Evolutionary conservation across 805 yeast species (phyloP), one percentile per base, ranked within the genome.

Genomic region (Ogataea ganodermae): DNA sequence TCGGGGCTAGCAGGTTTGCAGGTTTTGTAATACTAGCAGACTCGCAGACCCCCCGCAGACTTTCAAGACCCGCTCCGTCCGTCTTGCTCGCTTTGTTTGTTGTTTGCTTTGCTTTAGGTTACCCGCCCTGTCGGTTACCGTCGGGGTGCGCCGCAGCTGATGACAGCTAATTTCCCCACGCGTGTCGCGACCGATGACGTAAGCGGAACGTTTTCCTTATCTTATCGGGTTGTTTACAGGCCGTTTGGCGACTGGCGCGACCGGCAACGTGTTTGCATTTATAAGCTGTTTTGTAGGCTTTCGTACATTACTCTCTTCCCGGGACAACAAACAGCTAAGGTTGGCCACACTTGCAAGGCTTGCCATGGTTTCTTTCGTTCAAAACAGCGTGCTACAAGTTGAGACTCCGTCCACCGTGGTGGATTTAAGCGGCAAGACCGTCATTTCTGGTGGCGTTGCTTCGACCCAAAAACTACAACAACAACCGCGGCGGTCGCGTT

Each of bases 401-500:
- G 26, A 26, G 14, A 20, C 32, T n/a, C 22, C 45, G 8, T 37
- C 41, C 5, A 38, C 33, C 14, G 51, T 43, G 45, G 51, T 45
- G 24, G 48, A 36, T 28, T 22, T 35, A n/a, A 35, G 38, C 23
- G 31, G 38, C n/a, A 24, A 35, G 26, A 20, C 31, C 6, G 38
- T 27, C 27, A 44, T 48, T 46, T 37, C 51, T 41, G 44, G 48
- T 41, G 51, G 24, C 44, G 28, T 20, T 13, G 44, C 35, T 38
- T 4, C 30, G 16, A 18, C 18, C 8, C 20, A 18, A 20, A n/a
- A 39, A 27, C 43, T 28, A 27, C 26, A 38, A 18, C 42, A 24
- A 24, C 9, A 47, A 49, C 16, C 33, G 14, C 33, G 33, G 49
- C 46, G 39, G 33, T 35, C 57, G n/a, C 36, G 52, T 13, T 53